Conservation (phyloP, 805 yeast genomes). For the Monosporozyma aerobia region DNA sequence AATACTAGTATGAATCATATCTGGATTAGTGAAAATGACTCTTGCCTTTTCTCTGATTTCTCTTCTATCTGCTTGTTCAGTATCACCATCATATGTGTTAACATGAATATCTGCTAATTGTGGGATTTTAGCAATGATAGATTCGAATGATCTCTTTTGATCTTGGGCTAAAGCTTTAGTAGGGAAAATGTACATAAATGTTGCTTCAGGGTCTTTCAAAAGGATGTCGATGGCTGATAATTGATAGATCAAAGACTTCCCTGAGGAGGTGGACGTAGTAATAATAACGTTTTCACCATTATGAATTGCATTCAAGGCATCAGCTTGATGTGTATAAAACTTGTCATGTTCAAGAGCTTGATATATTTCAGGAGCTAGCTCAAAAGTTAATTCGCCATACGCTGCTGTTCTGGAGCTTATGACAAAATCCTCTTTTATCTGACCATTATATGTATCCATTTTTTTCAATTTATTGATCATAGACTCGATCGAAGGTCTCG, state of each 20-base stretch:
- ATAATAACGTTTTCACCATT: slow-evolving; percentile 63
- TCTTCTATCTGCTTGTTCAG: slow-evolving; percentile 48
- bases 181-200: slow-evolving; percentile 86
- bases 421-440: slow-evolving; percentile 47
- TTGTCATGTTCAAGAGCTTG: slow-evolving; percentile 42
- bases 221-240: slow-evolving; percentile 57
- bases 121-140: slow-evolving; percentile 44
- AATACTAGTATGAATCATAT: slow-evolving; percentile 77
- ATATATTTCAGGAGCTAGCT: slow-evolving; percentile 42
- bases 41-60: slow-evolving; percentile 54
- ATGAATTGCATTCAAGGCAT: slow-evolving; percentile 56
- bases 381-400: slow-evolving; percentile 35
- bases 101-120: slow-evolving; percentile 39
- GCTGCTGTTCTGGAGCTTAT: slow-evolving; percentile 40
- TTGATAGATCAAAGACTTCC: slow-evolving; percentile 89
- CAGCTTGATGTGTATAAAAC: slow-evolving; percentile 75
- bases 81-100: slow-evolving; percentile 92
- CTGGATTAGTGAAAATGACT: slow-evolving; percentile 91
- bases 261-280: slow-evolving; percentile 94
- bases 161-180: slow-evolving; percentile 97
- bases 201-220: slow-evolving; percentile 35
- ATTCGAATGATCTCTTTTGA: slow-evolving; percentile 73
- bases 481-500: slow-evolving; percentile 37
- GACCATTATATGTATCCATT: slow-evolving; percentile 48
- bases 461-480: slow-evolving; percentile 42